These are phyloP conservation scores for Dipteronia dyeriana DNA, from an alignment of 345 rosid genomes.

Conservation along the genomic window DNA sequence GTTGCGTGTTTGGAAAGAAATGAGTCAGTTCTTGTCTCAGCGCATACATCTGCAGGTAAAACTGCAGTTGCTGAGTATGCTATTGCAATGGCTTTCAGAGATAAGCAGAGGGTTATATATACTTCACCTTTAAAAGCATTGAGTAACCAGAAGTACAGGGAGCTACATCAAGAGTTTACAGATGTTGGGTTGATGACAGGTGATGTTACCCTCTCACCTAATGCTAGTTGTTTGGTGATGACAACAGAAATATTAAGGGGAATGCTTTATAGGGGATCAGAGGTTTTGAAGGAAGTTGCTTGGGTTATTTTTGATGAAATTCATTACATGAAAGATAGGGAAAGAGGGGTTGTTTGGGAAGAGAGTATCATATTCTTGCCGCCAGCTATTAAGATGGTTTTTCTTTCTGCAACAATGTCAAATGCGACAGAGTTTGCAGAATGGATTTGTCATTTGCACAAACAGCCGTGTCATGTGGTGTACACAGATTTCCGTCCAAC, in stretches of 20 bases:
- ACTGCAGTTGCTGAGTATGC: slow-evolving; percentile 99
- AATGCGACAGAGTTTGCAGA: slow-evolving; percentile 97
- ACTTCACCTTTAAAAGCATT: slow-evolving; percentile 96
- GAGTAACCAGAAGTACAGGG: slow-evolving; percentile 98
- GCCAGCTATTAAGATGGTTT: slow-evolving; percentile 97
- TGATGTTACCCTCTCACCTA: slow-evolving; percentile 93
- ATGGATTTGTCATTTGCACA: slow-evolving; percentile 94
- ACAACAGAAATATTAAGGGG: slow-evolving; percentile 97
- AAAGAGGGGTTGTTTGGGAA: slow-evolving; percentile 99
- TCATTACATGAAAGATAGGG: slow-evolving; percentile 97
- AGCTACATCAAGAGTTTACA: slow-evolving; percentile 83
- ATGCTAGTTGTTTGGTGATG: slow-evolving; percentile 96
- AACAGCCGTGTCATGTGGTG: slow-evolving; percentile 97
- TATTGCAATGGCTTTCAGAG: slow-evolving; percentile 94
- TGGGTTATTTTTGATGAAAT: slow-evolving; percentile 99
- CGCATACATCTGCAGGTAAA: slow-evolving; percentile 96
- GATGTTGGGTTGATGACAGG: slow-evolving; percentile 99
- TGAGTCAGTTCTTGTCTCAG: slow-evolving; percentile 94
- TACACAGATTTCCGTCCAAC: slow-evolving; percentile 97
- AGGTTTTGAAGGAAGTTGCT: slow-evolving; percentile 94
- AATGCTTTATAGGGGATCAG: slow-evolving; percentile 94
- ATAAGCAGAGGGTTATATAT: slow-evolving; percentile 90
- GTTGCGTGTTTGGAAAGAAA: slow-evolving; percentile 89
- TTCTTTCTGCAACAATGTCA: slow-evolving; percentile 97
- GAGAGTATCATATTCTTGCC: slow-evolving; percentile 96